Base-by-base conservation (phyloP, 306 rosid genomes). In the Hylodesmum podocarpum region DNA sequence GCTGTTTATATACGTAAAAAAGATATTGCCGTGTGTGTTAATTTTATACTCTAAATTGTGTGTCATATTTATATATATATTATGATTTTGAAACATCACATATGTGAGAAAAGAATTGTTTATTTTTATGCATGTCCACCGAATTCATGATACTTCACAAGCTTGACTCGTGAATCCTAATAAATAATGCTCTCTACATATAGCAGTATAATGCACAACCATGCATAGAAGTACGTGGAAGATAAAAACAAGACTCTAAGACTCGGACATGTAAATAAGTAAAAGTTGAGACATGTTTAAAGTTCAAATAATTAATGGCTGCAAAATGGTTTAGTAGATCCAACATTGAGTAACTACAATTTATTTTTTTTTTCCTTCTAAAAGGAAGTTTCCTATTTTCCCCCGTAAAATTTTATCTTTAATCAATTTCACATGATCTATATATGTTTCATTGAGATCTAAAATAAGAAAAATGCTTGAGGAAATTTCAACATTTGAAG, bases 241-340 rank as follows among this genome's bases (percentile, higher is more conserved):
- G 66, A 62, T 61, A 19, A 61, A 61, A n/a, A n/a, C n/a, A n/a
- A n/a, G n/a, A n/a, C n/a, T n/a, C n/a, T n/a, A n/a, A n/a, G n/a
- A n/a, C n/a, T n/a, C n/a, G n/a, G n/a, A n/a, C n/a, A n/a, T n/a
- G n/a, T n/a, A n/a, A n/a, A n/a, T n/a, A n/a, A n/a, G n/a, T n/a
- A n/a, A n/a, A n/a, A n/a, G n/a, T n/a, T n/a, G n/a, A n/a, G n/a
- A 61, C 21, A 62, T 72, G 21, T 62, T 39, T 62, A 29, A 64
- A 18, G 33, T 29, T 58, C 41, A 39, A 61, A 72, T 64, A 19
- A 51, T n/a, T n/a, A n/a, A n/a, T n/a, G 62, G 29, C 39, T 13
- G 27, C 28, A 21, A 29, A 72, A 39, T 72, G 66, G 66, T 62
- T 25, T 8, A 71, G 19, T 49, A 66, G 14, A 41, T 58, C 59